Evolutionary conservation across 768 basidiomycete genomes (phyloP).

Genomic region (Leccinum broughii): DNA sequence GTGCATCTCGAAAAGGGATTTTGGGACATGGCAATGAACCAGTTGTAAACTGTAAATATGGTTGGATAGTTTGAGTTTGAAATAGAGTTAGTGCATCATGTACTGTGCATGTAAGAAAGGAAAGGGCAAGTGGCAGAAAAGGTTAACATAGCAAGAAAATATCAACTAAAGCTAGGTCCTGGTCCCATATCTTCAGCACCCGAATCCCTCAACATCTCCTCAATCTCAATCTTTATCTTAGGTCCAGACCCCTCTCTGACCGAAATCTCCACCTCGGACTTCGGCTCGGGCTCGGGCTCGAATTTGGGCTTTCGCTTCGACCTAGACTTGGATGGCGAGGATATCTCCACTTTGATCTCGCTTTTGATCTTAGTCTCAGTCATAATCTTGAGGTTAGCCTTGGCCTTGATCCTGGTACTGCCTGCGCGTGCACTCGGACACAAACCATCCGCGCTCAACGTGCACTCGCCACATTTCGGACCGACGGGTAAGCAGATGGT

Average conservation of each 20-base stretch:
- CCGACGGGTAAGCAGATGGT: conserved; percentile 65
- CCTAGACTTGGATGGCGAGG: background rate
- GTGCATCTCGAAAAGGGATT: conserved; percentile 79
- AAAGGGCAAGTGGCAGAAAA: too few species aligned
- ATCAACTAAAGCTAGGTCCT: background rate
- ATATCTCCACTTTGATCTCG: background rate
- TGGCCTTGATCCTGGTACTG: conserved; percentile 22
- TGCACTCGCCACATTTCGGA: conserved; percentile 66
- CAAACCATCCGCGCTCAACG: conserved; percentile 51
- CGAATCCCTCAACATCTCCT: background rate
- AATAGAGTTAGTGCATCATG: too few species aligned
- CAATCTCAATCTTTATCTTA: background rate
- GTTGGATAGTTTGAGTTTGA: background rate
- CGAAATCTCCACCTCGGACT: background rate
- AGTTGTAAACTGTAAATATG: conserved; percentile 9
- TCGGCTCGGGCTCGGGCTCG: background rate
- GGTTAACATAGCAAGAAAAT: too few species aligned
- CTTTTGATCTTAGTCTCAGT: conserved; percentile 35
- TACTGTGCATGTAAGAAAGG: too few species aligned
- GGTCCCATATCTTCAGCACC: background rate
- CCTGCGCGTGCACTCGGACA: conserved; percentile 64
- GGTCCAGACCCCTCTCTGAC: background rate
- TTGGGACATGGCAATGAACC: conserved; percentile 72
- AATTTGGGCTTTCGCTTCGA: background rate
- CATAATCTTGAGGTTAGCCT: conserved; percentile 30